A percentile compares a stretch with the other conserved stretches of the same genome.
Evolutionary conservation across 2,329 filamentous ascomycete genomes (phyloP).

Genomic region (Rutstroemia sp.): DNA sequence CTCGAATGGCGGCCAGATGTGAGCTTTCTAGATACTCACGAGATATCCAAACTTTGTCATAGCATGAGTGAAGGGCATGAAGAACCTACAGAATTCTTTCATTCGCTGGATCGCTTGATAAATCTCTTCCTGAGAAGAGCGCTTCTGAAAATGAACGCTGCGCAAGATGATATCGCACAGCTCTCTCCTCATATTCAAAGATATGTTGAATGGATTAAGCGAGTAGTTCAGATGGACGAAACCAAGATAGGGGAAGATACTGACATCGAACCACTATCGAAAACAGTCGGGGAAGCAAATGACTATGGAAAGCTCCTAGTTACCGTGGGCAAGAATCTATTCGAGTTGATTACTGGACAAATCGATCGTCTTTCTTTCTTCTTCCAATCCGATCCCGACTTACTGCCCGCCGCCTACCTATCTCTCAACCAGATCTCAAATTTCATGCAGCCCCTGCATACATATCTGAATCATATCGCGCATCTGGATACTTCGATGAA

Average conservation of each 20-base stretch:
- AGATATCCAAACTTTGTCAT: neutral
- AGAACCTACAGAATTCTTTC: neutral
- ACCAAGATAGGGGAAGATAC: neutral
- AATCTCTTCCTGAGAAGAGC: neutral
- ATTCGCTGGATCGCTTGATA: neutral
- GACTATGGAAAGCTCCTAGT: neutral
- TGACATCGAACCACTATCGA: neutral
- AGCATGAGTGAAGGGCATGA: neutral
- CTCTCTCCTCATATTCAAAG: neutral
- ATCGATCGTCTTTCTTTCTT: neutral
- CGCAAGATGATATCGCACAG: neutral
- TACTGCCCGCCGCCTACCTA: neutral
- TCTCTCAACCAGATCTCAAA: neutral
- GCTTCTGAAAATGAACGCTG: neutral
- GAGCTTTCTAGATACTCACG: neutral
- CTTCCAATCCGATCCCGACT: neutral
- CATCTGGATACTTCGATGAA: constrained; percentile 16
- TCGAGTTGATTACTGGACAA: neutral
- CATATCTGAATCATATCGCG: neutral
- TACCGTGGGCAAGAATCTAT: neutral
- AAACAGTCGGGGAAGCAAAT: neutral
- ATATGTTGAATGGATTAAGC: neutral
- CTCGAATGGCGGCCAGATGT: neutral
- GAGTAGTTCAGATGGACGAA: neutral
- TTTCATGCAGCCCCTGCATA: neutral